phyloP scores from a whole-genome alignment of 306 rosid species.

The apple (Malus domestica) region ASM211411v1 NC_041790.1:33376501-33377000 shows the following conservation, averaged over 20 bases:
- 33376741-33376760: slow-evolving; percentile 1
- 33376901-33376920: slow-evolving; percentile 1
- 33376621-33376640: neutral
- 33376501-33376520: too few species aligned
- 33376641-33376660: neutral
- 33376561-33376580: too few species aligned
- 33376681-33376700: neutral
- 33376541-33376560: too few species aligned
- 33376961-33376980: neutral
- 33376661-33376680: slow-evolving; percentile 27
- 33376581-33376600: too few species aligned
- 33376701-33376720: slow-evolving; percentile 16
- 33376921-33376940: neutral
- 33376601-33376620: neutral
- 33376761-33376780: neutral
- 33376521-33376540: too few species aligned
- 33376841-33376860: too few species aligned
- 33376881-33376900: slow-evolving; percentile 1
- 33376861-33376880: too few species aligned
- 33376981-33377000: neutral
- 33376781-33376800: too few species aligned
- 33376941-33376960: neutral
- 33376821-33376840: too few species aligned
- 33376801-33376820: too few species aligned
- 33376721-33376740: slow-evolving; percentile 28